These are phyloP conservation scores for Cyclospora cayetanensis DNA, from an alignment of 169 alveolate genomes.

Conservation along the genomic window DNA sequence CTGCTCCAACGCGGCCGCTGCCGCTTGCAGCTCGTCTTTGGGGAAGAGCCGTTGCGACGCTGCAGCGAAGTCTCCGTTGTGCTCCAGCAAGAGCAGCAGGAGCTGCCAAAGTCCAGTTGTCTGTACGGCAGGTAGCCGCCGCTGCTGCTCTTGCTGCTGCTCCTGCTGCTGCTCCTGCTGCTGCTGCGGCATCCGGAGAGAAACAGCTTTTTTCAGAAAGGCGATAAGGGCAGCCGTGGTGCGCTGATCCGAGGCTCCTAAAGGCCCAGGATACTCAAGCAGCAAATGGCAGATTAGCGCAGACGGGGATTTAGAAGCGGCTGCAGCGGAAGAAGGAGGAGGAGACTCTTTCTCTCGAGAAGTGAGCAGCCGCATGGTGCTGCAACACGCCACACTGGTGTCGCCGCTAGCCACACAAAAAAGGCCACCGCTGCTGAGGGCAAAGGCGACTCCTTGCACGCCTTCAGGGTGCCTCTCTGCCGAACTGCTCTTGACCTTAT, in stretches of 20 bases:
- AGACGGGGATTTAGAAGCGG: neutral
- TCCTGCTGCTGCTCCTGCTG: neutral
- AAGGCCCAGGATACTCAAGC: constrained; percentile 28
- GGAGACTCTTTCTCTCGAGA: neutral
- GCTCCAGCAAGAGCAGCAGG: neutral
- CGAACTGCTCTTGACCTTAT: neutral
- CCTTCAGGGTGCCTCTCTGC: neutral
- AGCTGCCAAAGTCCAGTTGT: constrained; percentile 3
- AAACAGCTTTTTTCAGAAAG: neutral
- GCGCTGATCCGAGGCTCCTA: constrained; percentile 8
- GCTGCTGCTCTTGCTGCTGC: neutral
- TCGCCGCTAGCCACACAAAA: neutral
- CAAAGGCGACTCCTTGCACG: neutral
- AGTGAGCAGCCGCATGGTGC: neutral
- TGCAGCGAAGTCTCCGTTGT: neutral
- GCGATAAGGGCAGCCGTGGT: neutral
- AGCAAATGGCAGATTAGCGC: neutral
- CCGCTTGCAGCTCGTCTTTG: neutral
- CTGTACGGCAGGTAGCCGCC: neutral
- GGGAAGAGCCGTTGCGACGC: neutral
- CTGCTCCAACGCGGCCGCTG: neutral
- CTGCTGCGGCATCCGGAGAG: neutral
- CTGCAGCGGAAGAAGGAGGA: neutral
- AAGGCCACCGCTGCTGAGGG: neutral
- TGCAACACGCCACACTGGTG: neutral